phyloP scores from a whole-genome alignment of 1,139 yeast species.

The Neolecta irregularis region DNA sequence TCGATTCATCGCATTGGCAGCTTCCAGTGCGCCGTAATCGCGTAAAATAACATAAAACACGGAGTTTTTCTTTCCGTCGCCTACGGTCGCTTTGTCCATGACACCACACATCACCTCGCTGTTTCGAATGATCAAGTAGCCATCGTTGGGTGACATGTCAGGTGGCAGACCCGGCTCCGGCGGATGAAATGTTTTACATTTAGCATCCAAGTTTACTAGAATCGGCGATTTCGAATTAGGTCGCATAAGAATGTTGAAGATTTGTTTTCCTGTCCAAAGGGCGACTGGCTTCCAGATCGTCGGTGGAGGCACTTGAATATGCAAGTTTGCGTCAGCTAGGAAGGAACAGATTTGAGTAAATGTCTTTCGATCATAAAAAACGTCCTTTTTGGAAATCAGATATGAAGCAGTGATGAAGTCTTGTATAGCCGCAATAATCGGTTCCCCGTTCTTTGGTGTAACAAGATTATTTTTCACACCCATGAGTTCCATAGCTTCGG shows the following conservation, averaged over 20 bases:
- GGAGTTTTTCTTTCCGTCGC: conserved; percentile 96
- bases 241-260: conserved; percentile 69
- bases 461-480: conserved; percentile 89
- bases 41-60: conserved; percentile 87
- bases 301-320: conserved; percentile 92
- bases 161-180: conserved; percentile 58
- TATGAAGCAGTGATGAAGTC: conserved; percentile 97
- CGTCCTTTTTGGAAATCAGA: conserved; percentile 80
- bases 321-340: conserved; percentile 88
- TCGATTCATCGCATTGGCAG: conserved; percentile 91
- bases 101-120: conserved; percentile 81
- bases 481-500: conserved; percentile 95
- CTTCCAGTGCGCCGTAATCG: conserved; percentile 91
- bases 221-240: conserved; percentile 70
- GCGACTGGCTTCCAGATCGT: conserved; percentile 75
- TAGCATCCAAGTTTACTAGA: conserved; percentile 81
- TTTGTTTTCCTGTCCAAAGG: conserved; percentile 96
- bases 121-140: conserved; percentile 78
- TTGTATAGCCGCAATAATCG: conserved; percentile 98
- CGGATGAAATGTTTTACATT: conserved; percentile 69
- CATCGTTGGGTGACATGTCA: conserved; percentile 97
- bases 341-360: conserved; percentile 70
- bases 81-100: conserved; percentile 91
- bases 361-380: conserved; percentile 77
- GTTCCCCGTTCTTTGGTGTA: conserved; percentile 97